Evolutionary conservation across 208 protist genomes (phyloP).

Genomic region (Plasmodiophora brassicae): DNA sequence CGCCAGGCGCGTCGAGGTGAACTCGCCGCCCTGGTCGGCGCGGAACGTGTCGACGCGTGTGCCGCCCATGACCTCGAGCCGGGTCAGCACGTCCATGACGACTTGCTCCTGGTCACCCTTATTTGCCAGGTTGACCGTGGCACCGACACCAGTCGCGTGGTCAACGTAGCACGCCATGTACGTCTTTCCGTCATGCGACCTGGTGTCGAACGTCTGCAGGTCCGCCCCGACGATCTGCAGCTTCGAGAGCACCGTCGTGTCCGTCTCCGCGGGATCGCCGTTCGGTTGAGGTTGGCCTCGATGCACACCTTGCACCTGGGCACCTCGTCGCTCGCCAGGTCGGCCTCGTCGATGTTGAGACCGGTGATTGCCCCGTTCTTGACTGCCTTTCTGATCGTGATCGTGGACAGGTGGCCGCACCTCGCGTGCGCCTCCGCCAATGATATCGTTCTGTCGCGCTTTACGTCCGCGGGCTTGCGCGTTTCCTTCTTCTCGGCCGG

Average conservation of each 20-base stretch:
- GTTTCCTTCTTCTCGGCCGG: no score
- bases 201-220: not conserved
- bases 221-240: not conserved
- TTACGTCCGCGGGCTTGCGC: no score
- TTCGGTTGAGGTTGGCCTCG: not conserved
- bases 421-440: not conserved
- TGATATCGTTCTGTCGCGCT: not conserved
- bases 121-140: not conserved
- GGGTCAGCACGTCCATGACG: not conserved
- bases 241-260: not conserved
- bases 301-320: not conserved
- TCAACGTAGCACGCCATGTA: not conserved
- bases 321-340: not conserved
- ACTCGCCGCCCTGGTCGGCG: not conserved
- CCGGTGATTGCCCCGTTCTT: not conserved
- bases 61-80: not conserved
- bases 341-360: not conserved
- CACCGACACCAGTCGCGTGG: not conserved
- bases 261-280: not conserved
- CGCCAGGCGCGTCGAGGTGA: not conserved
- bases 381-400: not conserved
- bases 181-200: not conserved
- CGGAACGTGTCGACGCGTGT: not conserved
- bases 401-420: not conserved
- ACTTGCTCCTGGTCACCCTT: not conserved